Percentiles rank a stretch among this genome's conserved stretches.
Evolutionary conservation across 1,284 basidiomycete species (phyloP).

Genomic region (Athelia psychrophila): DNA sequence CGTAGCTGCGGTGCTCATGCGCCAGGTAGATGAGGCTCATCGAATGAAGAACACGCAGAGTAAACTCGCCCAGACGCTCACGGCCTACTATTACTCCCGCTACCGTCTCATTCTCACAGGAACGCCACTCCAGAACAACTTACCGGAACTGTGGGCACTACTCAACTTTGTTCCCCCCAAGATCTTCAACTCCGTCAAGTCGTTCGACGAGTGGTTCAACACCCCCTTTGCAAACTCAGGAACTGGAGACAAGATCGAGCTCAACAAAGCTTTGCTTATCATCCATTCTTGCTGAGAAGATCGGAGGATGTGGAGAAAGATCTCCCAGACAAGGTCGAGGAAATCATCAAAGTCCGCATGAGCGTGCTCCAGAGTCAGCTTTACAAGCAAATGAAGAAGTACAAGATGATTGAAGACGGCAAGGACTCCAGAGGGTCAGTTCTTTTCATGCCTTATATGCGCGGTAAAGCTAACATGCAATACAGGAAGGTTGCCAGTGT

Average conservation of each 20-base stretch:
- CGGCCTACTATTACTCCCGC: conserved; percentile 89
- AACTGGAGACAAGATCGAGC: conserved; percentile 94
- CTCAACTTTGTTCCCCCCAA: conserved; percentile 98
- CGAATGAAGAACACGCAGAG: conserved; percentile 99
- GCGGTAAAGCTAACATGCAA: conserved; percentile 8
- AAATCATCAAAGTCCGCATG: conserved; percentile 99
- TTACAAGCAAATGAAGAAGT: conserved; percentile 98
- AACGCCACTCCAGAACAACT: conserved; percentile 97
- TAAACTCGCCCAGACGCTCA: conserved; percentile 92
- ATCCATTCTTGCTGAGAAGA: conserved; percentile 94
- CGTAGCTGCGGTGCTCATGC: conserved; percentile 5
- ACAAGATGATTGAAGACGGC: conserved; percentile 93
- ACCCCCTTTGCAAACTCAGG: conserved; percentile 99
- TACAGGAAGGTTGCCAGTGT: conserved; percentile 71
- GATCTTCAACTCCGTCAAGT: conserved; percentile 99
- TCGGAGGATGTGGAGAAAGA: conserved; percentile 98
- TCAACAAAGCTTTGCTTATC: conserved; percentile 97
- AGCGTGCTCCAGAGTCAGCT: conserved; percentile 91
- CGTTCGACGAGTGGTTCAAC: conserved; percentile 99
- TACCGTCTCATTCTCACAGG: conserved; percentile 97
- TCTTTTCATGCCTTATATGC: conserved; percentile 1
- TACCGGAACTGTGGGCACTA: conserved; percentile 97
- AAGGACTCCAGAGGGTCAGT: conserved; percentile 72
- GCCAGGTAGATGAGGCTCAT: conserved; percentile 85
- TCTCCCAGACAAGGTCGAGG: conserved; percentile 98